Base-by-base conservation (phyloP, 2,329 filamentous ascomycete species). In the Penicillium sp. region DNA sequence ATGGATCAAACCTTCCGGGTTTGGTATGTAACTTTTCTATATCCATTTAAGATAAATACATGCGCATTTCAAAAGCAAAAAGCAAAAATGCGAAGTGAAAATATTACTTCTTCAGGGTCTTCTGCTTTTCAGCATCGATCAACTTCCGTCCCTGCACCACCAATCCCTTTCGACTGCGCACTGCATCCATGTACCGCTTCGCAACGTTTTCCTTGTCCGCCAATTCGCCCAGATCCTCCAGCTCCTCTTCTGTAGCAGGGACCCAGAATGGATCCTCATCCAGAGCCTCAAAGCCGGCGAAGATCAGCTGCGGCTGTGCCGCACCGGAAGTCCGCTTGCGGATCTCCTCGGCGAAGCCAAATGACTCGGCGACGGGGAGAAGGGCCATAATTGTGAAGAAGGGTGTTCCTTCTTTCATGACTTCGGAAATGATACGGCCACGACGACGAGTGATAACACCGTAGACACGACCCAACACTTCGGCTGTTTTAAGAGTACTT, bases 181-280 rank as follows among this genome's bases (percentile, higher is more conserved):
- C 93, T 30, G 83, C 79, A 75, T 99, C 94, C 83, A 99, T 92
- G 78, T 97, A 97, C 68, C 89, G 78, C 83, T 95, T 96, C 20
- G 94, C 94, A 44, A 97, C 90, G 74, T 97, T 97, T 80, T 97
- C 94, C 67, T 84, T 84, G 75, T 99, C 94, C 3, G 90, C 94
- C 69, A 93, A 78, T 78, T 97, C 93, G 21, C 94, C 94, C 54
- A 99, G 76, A 78, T 99, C 94, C 79, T 99, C 94, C 45, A 99
- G 75, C 67, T 99, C 91, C 70, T 97, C 94, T 68, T 97, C 94
- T 0, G 93, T 97, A 59, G 91, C 91, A 1, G 94, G 94, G 40
- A 96, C 91, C 94, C 94, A 99, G 77, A 95, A 96, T 0, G 94
- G 94, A 77, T 99, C 94, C 74, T 97, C 88, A 69, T 97, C 91